phyloP scores from a whole-genome alignment of 495 filamentous ascomycete species.

The Rusavskia elegans region DNA sequence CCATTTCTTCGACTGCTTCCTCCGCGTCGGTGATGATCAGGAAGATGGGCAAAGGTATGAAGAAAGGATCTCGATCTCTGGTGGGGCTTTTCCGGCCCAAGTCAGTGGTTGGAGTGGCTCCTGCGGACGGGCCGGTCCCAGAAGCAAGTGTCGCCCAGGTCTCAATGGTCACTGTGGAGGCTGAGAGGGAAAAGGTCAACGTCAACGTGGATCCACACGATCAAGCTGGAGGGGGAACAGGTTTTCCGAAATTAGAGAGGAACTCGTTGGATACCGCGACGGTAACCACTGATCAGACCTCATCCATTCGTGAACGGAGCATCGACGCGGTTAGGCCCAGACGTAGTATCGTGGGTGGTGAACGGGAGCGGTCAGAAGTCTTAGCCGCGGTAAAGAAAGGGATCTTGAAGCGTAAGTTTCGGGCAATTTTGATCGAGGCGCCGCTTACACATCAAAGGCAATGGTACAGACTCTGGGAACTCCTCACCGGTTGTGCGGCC shows the following conservation, averaged over 20 bases:
- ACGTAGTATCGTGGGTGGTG: conserved; percentile 81
- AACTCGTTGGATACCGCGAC: conserved; percentile 52
- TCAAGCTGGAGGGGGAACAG: conserved; percentile 57
- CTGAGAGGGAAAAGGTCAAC: conserved; percentile 72
- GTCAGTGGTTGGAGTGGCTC: conserved; percentile 63
- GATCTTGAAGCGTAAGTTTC: conserved; percentile 78
- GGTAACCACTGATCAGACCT: conserved; percentile 19
- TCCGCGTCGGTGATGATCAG: conserved; percentile 98
- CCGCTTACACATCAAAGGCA: conserved; percentile 23
- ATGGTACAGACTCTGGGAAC: conserved; percentile 43
- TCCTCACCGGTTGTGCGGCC: conserved; percentile 50
- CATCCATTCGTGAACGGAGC: conserved; percentile 36
- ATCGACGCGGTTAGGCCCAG: conserved; percentile 41
- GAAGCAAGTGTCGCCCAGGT: conserved; percentile 63
- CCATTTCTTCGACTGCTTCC: conserved; percentile 92
- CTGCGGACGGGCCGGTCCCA: conserved; percentile 42
- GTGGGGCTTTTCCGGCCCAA: conserved; percentile 93
- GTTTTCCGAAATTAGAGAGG: conserved; percentile 73
- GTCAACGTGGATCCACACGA: conserved; percentile 58
- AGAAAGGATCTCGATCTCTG: conserved; percentile 74
- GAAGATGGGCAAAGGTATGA: conserved; percentile 98
- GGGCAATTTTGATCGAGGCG: background rate
- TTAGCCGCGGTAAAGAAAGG: conserved; percentile 82
- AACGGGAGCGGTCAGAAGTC: conserved; percentile 80
- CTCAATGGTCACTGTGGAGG: conserved; percentile 91